Conservation (phyloP, 352 stramenopile species). For the Globisporangium orthogonon region DNA sequence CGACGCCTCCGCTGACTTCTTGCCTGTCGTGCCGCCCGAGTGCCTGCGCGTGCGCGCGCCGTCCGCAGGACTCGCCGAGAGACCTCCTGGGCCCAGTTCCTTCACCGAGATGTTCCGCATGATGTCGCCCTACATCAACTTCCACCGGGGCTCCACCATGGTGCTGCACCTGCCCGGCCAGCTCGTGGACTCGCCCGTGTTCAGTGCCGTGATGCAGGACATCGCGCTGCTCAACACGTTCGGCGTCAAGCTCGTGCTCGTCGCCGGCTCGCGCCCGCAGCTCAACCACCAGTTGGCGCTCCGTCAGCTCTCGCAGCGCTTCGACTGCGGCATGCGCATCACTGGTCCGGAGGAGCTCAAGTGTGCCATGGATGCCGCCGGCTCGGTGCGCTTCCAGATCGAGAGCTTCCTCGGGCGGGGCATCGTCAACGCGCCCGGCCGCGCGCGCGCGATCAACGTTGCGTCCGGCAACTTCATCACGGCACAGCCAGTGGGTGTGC, state of each 20-base stretch:
- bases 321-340: conserved; percentile 84
- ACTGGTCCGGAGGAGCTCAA: conserved; percentile 89
- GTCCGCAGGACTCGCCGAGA: conserved; percentile 11
- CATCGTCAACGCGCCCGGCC: conserved; percentile 78
- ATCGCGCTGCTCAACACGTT: conserved; percentile 94
- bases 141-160: conserved; percentile 92
- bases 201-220: conserved; percentile 93
- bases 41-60: conserved; percentile 62
- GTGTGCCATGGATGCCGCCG: conserved; percentile 94
- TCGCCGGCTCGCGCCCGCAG: conserved; percentile 93
- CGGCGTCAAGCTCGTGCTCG: conserved; percentile 92
- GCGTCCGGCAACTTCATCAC: conserved; percentile 97
- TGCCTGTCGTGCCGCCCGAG: conserved; percentile 70
- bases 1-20: conserved; percentile 38
- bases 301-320: conserved; percentile 59
- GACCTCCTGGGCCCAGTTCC: conserved; percentile 34
- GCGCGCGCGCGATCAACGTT: conserved; percentile 85
- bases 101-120: conserved; percentile 93
- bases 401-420: conserved; percentile 80
- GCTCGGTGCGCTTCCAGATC: conserved; percentile 85
- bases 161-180: conserved; percentile 95
- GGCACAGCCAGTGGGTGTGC: conserved; percentile 85
- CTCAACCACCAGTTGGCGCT: conserved; percentile 89
- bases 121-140: conserved; percentile 97
- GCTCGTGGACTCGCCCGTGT: conserved; percentile 90